phyloP scores from a whole-genome alignment of 2,329 filamentous ascomycete genomes.

The Thelonectria blattea region DNA sequence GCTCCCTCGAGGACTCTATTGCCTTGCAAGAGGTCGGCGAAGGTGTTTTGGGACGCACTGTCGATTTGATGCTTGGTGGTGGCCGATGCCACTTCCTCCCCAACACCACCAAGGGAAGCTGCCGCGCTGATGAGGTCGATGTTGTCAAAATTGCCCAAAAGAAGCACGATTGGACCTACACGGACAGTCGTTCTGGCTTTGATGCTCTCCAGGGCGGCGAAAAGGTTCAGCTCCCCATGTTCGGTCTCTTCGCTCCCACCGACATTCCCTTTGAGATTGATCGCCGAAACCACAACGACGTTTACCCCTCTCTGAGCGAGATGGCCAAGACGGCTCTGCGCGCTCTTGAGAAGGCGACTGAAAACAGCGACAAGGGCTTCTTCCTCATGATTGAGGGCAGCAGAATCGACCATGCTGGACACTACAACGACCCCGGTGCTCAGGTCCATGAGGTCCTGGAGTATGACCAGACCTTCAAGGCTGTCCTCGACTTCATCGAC shows the following conservation, averaged over 20 bases:
- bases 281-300: constrained; percentile 75
- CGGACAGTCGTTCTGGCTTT: constrained; percentile 75
- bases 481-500: constrained; percentile 84
- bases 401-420: constrained; percentile 93
- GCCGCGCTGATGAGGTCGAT: constrained; percentile 79
- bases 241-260: constrained; percentile 81
- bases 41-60: constrained; percentile 82
- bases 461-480: constrained; percentile 85
- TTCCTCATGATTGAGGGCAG: constrained; percentile 99
- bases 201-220: constrained; percentile 73
- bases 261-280: constrained; percentile 97
- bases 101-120: constrained; percentile 81
- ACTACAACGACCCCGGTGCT: constrained; percentile 81
- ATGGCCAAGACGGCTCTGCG: constrained; percentile 86
- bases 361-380: constrained; percentile 87
- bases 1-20: constrained; percentile 86
- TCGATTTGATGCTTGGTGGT: constrained; percentile 92
- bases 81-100: constrained; percentile 92
- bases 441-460: constrained; percentile 94
- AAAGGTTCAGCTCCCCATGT: constrained; percentile 75
- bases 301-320: constrained; percentile 88
- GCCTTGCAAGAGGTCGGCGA: constrained; percentile 91
- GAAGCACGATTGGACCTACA: constrained; percentile 80
- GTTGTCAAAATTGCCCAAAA: constrained; percentile 75
- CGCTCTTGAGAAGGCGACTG: constrained; percentile 80